Percentiles rank a stretch among this genome's conserved stretches.
phyloP scores from a whole-genome alignment of 805 yeast species.

The Maudiozyma bulderi region DNA sequence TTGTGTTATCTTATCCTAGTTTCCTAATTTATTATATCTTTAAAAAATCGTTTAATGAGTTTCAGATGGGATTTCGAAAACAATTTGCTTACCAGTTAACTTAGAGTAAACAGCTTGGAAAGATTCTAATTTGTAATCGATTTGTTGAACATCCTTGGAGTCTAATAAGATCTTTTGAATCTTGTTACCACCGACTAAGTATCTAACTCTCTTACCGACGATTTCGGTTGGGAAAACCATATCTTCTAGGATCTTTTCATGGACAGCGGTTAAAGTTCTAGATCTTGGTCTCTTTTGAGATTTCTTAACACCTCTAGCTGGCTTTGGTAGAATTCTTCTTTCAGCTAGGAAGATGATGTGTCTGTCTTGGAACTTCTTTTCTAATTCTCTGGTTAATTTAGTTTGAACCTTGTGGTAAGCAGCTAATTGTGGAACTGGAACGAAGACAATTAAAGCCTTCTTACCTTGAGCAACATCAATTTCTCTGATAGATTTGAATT shows the following conservation, averaged over 20 bases:
- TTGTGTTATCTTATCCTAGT: too few species aligned
- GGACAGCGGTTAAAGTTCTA: slow-evolving; percentile 97
- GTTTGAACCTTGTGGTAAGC: slow-evolving; percentile 96
- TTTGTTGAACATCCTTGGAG: slow-evolving; percentile 93
- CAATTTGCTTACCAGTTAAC: slow-evolving; percentile 99
- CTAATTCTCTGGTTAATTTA: slow-evolving; percentile 97
- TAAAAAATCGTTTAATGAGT: slow-evolving; percentile 22
- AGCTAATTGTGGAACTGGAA: slow-evolving; percentile 88
- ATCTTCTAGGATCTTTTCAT: slow-evolving; percentile 97
- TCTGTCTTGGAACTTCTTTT: slow-evolving; percentile 99
- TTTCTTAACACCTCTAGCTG: slow-evolving; percentile 90
- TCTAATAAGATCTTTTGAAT: slow-evolving; percentile 95
- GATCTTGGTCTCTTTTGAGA: slow-evolving; percentile 99
- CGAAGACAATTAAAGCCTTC: slow-evolving; percentile 96
- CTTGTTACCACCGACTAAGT: slow-evolving; percentile 97
- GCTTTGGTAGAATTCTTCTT: slow-evolving; percentile 98
- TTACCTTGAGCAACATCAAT: slow-evolving; percentile 96
- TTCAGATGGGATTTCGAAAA: slow-evolving; percentile 76
- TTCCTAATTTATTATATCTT: neutral
- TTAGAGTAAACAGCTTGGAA: slow-evolving; percentile 97
- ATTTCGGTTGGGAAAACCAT: slow-evolving; percentile 99
- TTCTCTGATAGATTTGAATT: slow-evolving; percentile 96
- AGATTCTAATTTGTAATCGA: slow-evolving; percentile 98
- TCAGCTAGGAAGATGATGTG: slow-evolving; percentile 98
- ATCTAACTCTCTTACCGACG: slow-evolving; percentile 98